phyloP scores from a whole-genome alignment of 495 filamentous ascomycete species.

The Neurospora sp. region DNA sequence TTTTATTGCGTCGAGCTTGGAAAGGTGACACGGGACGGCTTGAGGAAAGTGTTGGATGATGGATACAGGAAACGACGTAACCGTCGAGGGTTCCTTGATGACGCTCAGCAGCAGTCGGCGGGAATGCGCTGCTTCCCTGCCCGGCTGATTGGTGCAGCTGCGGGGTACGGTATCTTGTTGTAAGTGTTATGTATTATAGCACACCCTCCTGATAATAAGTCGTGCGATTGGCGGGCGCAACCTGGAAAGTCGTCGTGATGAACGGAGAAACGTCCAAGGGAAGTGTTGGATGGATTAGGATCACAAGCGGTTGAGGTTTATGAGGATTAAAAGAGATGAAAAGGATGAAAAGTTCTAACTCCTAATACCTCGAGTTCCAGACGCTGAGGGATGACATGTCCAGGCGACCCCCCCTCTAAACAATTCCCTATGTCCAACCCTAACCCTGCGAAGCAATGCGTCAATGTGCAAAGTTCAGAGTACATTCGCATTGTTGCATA shows the following conservation, averaged over 20 bases:
- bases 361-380: not conserved
- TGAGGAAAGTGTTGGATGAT: not conserved
- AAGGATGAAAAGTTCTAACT: not conserved
- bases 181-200: not conserved
- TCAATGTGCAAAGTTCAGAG: too few species aligned
- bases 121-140: not conserved
- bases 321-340: not conserved
- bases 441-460: too few species aligned
- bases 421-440: too few species aligned
- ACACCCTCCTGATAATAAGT: not conserved
- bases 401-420: too few species aligned
- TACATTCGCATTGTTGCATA: too few species aligned
- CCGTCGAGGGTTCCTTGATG: not conserved
- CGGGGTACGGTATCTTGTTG: not conserved
- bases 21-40: not conserved
- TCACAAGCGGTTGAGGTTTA: not conserved
- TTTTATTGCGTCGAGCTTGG: not conserved
- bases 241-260: not conserved
- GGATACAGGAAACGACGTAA: not conserved
- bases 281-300: not conserved
- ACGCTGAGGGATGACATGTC: too few species aligned
- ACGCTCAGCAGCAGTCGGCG: not conserved
- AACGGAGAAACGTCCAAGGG: not conserved
- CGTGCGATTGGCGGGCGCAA: not conserved
- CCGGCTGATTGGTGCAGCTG: not conserved